Base-by-base conservation (phyloP, 306 rosid species). In the Alnus glutinosa region DNA sequence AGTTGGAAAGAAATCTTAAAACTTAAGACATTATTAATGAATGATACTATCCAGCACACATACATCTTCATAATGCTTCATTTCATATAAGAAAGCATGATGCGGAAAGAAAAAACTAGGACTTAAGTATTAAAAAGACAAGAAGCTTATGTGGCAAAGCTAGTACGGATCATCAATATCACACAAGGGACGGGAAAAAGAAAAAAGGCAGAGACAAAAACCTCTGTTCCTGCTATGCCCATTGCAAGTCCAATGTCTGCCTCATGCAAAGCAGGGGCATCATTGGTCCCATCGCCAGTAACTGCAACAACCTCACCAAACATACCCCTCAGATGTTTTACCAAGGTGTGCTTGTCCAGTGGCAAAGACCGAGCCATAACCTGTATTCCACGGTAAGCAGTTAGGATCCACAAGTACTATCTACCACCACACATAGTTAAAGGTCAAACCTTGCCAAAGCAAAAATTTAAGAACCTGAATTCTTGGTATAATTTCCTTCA, bases 221-320 rank as follows among this genome's bases (percentile, higher is more conserved):
- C 99, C 97, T 95, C 97, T 0, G 98, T 93, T 81, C 99, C 99
- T 34, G 97, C 98, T 83, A 95, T 93, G 77, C 99, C 99, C 99
- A 95, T 95, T 59, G 99, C 94, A 81, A 95, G 97, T 83, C 99
- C 99, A 73, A 95, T 95, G 87, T 95, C 97, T 50, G 99, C 75
- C 85, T 95, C 99, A 71, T 80, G 93, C 89, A 95, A 82, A 73
- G 99, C 99, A 74, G 98, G 99, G 66, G 99, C 99, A 61, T 95
- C 99, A 62, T 93, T 93, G 74, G 96, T 93, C 80, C 99, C 99
- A 81, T 95, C 99, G 0, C 99, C 99, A 47, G 98, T 95, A 73
- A 95, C 99, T 42, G 99, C 98, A 59, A 95, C 97, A 50, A 95
- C 93, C 88, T 95, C 99, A 8, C 83, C 89, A 76, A 94, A 92